Evolutionary conservation across 108 stramenopile species (phyloP), one percentile per base, ranked within the genome.

Genomic region (Thalassiosira profunda): DNA sequence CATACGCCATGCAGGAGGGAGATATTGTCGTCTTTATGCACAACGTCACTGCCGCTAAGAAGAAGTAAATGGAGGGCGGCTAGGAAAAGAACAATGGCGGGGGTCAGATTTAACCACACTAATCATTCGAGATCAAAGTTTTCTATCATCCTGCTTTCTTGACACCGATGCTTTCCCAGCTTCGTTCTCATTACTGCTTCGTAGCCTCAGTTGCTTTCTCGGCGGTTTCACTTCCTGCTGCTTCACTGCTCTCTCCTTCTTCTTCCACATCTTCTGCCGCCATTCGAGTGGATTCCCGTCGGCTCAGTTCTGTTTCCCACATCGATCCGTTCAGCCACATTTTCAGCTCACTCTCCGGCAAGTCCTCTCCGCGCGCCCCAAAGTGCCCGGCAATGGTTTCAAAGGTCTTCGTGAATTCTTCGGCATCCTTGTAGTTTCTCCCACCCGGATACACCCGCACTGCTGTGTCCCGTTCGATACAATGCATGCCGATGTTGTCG

Each of bases 21-120:
- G 94, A 95, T 63, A 95, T 95, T 83, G 84, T 82, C 33, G 89
- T 92, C 8, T 95, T 95, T 67, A 92, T 92, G 91, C 91, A 92
- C 80, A 95, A 95, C 44, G 72, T 72, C 17, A 91, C 91, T 23
- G 80, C 89, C 7, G 72, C 79, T 37, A 92, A 92, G 80, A 95
- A 95, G 84, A 94, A 94, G 58, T 94, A 89, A 66, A 46, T 18
- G 10, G 10, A 40, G 14, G 38, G 38, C 38, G 10, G 38, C 38
- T 11, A 40, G 14, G 10, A 40, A 40, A 40, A n/a, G n/a, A n/a
- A n/a, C n/a, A n/a, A n/a, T n/a, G n/a, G n/a, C n/a, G n/a, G n/a
- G n/a, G n/a, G n/a, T n/a, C n/a, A n/a, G n/a, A n/a, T n/a, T n/a
- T 40, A 40, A 10, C 10, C 10, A 40, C 10, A 40, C n/a, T n/a